These are phyloP conservation scores for Fusarium tjaetaba DNA, from an alignment of 2,329 filamentous ascomycete species.

Conservation along the genomic window DNA sequence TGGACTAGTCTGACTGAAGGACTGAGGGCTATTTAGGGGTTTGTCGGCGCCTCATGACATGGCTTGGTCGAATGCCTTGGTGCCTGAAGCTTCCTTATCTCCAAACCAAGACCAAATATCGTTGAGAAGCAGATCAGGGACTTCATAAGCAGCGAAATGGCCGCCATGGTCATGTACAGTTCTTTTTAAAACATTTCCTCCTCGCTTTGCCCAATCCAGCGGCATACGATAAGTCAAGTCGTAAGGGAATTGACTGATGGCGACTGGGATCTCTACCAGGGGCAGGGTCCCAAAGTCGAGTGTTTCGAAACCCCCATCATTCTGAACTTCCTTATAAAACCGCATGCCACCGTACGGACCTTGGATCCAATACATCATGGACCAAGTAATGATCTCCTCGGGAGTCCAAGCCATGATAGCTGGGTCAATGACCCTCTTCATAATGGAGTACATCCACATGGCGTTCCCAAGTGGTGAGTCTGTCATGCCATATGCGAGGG, in stretches of 20 bases:
- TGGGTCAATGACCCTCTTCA: background rate
- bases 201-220: background rate
- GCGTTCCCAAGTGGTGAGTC: background rate
- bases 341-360: background rate
- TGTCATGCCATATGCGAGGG: background rate
- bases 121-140: background rate
- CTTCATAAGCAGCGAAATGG: background rate
- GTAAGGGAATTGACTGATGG: background rate
- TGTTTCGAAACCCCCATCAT: background rate
- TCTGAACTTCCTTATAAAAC: background rate
- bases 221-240: background rate
- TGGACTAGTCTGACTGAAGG: fast-evolving
- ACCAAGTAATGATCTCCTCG: background rate
- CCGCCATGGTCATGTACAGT: background rate
- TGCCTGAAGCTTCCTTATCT: background rate
- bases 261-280: background rate
- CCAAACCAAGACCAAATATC: constrained; percentile 1
- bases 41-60: fast-evolving
- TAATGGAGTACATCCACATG: background rate
- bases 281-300: background rate
- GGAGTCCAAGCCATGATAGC: background rate
- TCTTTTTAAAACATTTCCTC: background rate
- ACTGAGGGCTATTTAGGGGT: fast-evolving
- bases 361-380: background rate
- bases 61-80: background rate